Percentiles rank a stretch among this genome's conserved stretches.
Conservation (phyloP, 129 eudicot species). For the Flaveria trinervia region DNA sequence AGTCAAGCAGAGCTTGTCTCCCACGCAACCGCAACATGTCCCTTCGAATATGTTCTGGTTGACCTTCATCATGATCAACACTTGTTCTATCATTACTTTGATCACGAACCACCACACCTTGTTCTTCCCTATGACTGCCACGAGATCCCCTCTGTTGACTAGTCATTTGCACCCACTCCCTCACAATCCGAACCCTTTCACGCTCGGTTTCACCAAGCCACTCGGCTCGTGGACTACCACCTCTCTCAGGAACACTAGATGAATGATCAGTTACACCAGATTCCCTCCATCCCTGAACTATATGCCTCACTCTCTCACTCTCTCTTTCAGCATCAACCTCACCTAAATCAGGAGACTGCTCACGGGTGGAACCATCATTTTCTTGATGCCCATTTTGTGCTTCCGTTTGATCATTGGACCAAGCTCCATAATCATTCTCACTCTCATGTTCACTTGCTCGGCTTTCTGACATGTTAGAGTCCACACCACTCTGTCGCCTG, state of each 20-base stretch:
- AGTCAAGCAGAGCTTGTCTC: slow-evolving; percentile 87
- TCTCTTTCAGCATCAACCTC: slow-evolving; percentile 55
- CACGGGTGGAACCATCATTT: slow-evolving; percentile 63
- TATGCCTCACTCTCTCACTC: slow-evolving; percentile 95
- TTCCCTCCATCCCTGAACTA: slow-evolving; percentile 97
- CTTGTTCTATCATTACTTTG: slow-evolving; percentile 49
- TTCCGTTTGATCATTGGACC: slow-evolving; percentile 67
- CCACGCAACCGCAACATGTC: slow-evolving; percentile 93
- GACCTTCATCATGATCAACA: slow-evolving; percentile 73
- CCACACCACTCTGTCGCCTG: slow-evolving; percentile 66
- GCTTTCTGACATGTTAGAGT: slow-evolving; percentile 51
- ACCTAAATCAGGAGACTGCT: slow-evolving; percentile 85
- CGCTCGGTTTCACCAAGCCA: slow-evolving; percentile 98
- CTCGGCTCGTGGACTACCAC: slow-evolving; percentile 65
- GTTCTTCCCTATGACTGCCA: slow-evolving; percentile 71
- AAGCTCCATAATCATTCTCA: slow-evolving; percentile 65
- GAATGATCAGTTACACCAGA: slow-evolving; percentile 68
- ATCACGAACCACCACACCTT: slow-evolving; percentile 27
- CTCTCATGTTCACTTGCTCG: slow-evolving; percentile 68
- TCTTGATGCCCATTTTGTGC: slow-evolving; percentile 50
- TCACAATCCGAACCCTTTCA: slow-evolving; percentile 89
- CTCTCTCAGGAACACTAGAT: slow-evolving; percentile 56
- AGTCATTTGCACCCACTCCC: slow-evolving; percentile 98
- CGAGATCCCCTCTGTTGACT: slow-evolving; percentile 87
- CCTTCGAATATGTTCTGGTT: slow-evolving; percentile 86